Evolutionary conservation across 345 rosid species (phyloP).

Genomic region (Acer negundo): DNA sequence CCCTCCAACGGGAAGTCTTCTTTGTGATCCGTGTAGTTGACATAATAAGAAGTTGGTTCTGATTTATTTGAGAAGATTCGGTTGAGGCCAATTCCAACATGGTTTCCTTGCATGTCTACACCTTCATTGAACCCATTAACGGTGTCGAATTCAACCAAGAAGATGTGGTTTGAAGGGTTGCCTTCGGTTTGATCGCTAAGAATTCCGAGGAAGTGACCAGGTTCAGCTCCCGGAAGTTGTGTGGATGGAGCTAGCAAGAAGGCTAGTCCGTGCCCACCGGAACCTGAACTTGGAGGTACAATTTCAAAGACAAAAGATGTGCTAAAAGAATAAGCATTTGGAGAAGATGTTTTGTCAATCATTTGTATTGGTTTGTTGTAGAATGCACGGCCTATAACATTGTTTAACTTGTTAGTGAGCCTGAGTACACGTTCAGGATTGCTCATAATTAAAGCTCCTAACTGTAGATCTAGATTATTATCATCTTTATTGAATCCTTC

Average conservation of each 20-base stretch:
- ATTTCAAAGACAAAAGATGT: slow-evolving; percentile 59
- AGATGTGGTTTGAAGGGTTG: slow-evolving; percentile 31
- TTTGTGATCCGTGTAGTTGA: not conserved
- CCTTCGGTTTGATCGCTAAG: slow-evolving; percentile 26
- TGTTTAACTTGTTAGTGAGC: slow-evolving; percentile 43
- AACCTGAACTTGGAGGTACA: slow-evolving; percentile 23
- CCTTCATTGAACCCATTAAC: slow-evolving; percentile 40
- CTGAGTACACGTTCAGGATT: slow-evolving; percentile 37
- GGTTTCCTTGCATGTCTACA: slow-evolving; percentile 35
- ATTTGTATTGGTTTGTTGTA: slow-evolving; percentile 33
- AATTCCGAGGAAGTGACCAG: slow-evolving; percentile 51
- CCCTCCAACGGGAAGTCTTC: slow-evolving; percentile 40
- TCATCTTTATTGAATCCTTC: slow-evolving; percentile 35
- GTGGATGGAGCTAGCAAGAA: slow-evolving; percentile 48
- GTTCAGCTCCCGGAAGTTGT: slow-evolving; percentile 31
- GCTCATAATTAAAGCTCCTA: slow-evolving; percentile 27
- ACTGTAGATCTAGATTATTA: not conserved
- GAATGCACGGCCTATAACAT: slow-evolving; percentile 55
- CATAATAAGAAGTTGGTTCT: slow-evolving; percentile 29
- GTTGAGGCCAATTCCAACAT: slow-evolving; percentile 58
- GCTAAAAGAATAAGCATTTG: slow-evolving; percentile 39
- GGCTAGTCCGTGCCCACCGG: slow-evolving; percentile 61
- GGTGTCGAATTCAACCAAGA: slow-evolving; percentile 65
- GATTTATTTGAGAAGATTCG: slow-evolving; percentile 27
- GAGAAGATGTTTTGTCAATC: slow-evolving; percentile 15